These are phyloP conservation scores for Tephrocybe sp. DNA, from an alignment of 768 basidiomycete species.

Conservation along the genomic window DNA sequence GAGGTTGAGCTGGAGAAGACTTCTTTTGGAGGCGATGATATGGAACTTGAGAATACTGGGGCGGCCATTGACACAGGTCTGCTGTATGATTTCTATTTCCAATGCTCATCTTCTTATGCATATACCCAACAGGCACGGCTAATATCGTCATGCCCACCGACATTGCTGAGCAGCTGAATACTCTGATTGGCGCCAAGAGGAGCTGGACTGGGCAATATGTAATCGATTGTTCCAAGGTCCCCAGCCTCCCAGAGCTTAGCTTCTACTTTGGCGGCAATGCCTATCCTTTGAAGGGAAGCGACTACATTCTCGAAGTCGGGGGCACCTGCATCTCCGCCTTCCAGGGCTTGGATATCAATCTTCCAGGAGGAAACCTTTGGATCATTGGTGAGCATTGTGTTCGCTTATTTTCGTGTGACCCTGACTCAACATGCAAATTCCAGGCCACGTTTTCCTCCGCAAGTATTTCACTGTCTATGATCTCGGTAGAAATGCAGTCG, in stretches of 20 bases:
- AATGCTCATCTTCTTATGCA: not conserved
- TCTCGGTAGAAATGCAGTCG: slow-evolving; percentile 74
- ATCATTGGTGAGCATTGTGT: slow-evolving; percentile 63
- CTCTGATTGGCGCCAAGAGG: slow-evolving; percentile 90
- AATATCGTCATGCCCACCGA: slow-evolving; percentile 93
- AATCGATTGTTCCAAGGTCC: slow-evolving; percentile 84
- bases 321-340: slow-evolving; percentile 95
- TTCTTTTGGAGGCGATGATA: slow-evolving; percentile 78
- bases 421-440: not conserved
- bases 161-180: slow-evolving; percentile 96
- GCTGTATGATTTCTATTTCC: slow-evolving; percentile 1
- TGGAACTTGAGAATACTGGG: slow-evolving; percentile 93
- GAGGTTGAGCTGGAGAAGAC: slow-evolving; percentile 93
- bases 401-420: slow-evolving; percentile 2
- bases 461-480: slow-evolving; percentile 93
- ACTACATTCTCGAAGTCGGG: slow-evolving; percentile 89
- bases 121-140: slow-evolving; percentile 85
- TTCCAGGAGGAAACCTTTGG: slow-evolving; percentile 82
- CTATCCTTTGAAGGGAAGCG: slow-evolving; percentile 77
- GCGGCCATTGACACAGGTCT: slow-evolving; percentile 88
- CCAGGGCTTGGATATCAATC: slow-evolving; percentile 86
- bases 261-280: slow-evolving; percentile 82
- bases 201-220: slow-evolving; percentile 97
- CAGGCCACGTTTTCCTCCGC: slow-evolving; percentile 89
- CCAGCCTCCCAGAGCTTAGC: slow-evolving; percentile 79